These are phyloP conservation scores for Pisolithus tinctorius DNA, from an alignment of 768 basidiomycete genomes.

Conservation along the genomic window DNA sequence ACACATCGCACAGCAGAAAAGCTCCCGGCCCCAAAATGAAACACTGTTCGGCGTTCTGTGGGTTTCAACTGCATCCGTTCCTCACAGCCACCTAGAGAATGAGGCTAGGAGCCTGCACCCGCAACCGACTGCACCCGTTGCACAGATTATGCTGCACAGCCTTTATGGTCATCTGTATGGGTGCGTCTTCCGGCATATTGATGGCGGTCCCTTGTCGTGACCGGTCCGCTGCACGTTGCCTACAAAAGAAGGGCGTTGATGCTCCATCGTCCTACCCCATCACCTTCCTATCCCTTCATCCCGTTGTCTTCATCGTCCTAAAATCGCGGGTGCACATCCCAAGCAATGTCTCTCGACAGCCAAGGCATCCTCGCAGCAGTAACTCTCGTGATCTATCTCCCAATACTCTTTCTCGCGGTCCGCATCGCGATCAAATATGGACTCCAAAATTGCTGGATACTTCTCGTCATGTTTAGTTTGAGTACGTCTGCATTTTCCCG, in stretches of 20 bases:
- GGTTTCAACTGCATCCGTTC: no score
- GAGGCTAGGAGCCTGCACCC: no score
- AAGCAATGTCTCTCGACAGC: constrained; percentile 29
- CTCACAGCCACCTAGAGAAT: no score
- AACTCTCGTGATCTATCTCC: constrained; percentile 53
- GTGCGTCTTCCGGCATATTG: no score
- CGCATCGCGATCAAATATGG: constrained; percentile 47
- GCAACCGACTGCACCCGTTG: not conserved
- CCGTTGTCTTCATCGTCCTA: not conserved
- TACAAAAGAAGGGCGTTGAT: constrained; percentile 8
- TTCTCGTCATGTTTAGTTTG: constrained; percentile 53
- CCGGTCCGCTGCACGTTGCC: not conserved
- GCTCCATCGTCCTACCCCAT: not conserved
- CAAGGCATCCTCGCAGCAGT: constrained; percentile 53
- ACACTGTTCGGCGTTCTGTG: no score
- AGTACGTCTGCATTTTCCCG: constrained; percentile 31
- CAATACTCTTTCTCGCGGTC: constrained; percentile 41
- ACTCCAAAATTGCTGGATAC: constrained; percentile 61
- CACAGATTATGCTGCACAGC: not conserved
- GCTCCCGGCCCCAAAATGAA: no score
- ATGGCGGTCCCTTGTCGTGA: not conserved
- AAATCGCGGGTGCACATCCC: not conserved
- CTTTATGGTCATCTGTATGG: no score
- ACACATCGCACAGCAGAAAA: no score
- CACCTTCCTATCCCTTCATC: constrained; percentile 1